Base-by-base conservation (phyloP, 2,329 filamentous ascomycete species). In the Colletotrichum musicola region DNA sequence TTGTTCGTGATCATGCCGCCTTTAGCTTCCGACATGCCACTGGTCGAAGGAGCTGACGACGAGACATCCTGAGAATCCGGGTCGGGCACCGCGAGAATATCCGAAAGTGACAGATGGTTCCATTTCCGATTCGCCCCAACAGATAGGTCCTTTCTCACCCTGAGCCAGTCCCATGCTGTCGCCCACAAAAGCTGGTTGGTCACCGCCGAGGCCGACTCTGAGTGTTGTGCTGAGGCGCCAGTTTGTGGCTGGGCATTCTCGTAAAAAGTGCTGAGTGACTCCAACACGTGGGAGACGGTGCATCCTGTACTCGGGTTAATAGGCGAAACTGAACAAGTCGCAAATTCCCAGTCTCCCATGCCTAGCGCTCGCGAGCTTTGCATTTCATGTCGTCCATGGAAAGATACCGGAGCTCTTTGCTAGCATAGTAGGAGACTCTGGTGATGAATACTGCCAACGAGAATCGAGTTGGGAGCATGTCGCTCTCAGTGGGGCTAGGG, bases 151-250 rank as follows among this genome's bases (percentile, higher is more conserved):
- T 70, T 71, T 51, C 72, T 71, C 7, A 51, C 66, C 27, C 67
- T 70, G 16, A 75, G 61, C 74, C 74, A 75, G 22, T 73, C 69
- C 73, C 72, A 74, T 22, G 73, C 62, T 7, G 65, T 64, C 20
- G 68, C 67, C 49, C 67, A 71, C 4, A 71, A 40, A 12, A 69
- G 47, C 42, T 70, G 67, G 6, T 55, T 56, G 18, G 69, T 49
- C 16, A 49, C 50, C 13, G 18, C 27, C 14, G 40, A 46, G 16
- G 20, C 47, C 53, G 51, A 35, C 6, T 22, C 12, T 42, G 22
- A 18, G 35, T 16, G 3, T 35, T 25, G 22, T 40, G 49, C 27
- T 4, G 14, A 25, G 47, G 46, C 27, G 68, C 70, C 55, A 25
- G 56, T 30, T 38, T 35, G 25, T 5, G 25, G n/a, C 18, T 44